Base-by-base conservation (phyloP, 768 basidiomycete genomes). In the Imleria badia region DNA sequence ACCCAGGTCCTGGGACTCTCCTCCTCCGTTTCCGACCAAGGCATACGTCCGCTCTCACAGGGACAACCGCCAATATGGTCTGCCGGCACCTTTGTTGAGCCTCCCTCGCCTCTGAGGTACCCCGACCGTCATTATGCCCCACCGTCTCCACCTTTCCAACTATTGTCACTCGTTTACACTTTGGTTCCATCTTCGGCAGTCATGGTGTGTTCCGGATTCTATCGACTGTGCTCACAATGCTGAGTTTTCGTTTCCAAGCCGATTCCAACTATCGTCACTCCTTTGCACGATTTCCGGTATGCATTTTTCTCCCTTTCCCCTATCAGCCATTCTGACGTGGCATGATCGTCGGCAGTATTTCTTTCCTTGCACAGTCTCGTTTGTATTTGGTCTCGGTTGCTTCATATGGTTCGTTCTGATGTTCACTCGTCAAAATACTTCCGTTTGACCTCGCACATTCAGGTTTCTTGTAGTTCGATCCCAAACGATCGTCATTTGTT, bases 121-220 rank as follows among this genome's bases (percentile, higher is more conserved):
- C 52, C 6, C 13, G 36, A 8, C 42, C 23, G 10, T 8, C 61
- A 9, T 23, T 20, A 29, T 20, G 5, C 19, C n/a, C 29, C 3
- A 8, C 13, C n/a, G 9, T 35, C 20, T 13, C 15, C 26, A 13
- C 26, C 10, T 49, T n/a, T 43, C 52, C 58, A 64, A 57, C 52
- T 63, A 54, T 54, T 41, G 52, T 56, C 62, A 60, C 34, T 63
- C 61, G 1, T 63, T 63, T 55, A 6, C 19, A 51, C 5, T 4
- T 11, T 17, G 7, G 6, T 17, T 30, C 20, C 17, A 26, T 26
- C 8, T 11, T 48, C 23, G 29, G 45, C 36, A 43, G 26, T n/a
- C 9, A 52, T 30, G 55, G 59, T 61, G 20, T 30, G 54, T 38
- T 44, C 11, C 12, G 5, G 8, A 23, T 13, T 54, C 15, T 5